Evolutionary conservation across 1,139 yeast genomes (phyloP).

Genomic region (Saccharomycopsis crataegensis): DNA sequence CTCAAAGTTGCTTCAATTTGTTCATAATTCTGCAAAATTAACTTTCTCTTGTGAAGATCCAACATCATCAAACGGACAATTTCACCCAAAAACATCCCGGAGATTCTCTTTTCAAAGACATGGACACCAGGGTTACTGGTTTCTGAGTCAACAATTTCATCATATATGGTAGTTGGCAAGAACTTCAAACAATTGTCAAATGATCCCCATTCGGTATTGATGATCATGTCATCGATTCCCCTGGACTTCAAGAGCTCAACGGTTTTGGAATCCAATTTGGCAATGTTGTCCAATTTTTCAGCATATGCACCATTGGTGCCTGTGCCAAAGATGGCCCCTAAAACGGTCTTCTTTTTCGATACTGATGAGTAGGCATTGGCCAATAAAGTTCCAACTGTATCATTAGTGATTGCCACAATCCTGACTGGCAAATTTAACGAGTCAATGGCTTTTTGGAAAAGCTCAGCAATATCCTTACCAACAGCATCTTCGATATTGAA

Average conservation of each 20-base stretch:
- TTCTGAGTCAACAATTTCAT: conserved; percentile 54
- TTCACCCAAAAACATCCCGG: conserved; percentile 94
- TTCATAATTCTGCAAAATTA: conserved; percentile 49
- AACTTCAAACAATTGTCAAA: conserved; percentile 72
- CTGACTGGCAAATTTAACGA: conserved; percentile 52
- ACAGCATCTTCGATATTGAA: conserved; percentile 79
- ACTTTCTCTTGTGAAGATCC: conserved; percentile 53
- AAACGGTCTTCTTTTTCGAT: conserved; percentile 35
- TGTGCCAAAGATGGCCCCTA: conserved; percentile 92
- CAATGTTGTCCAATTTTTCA: conserved; percentile 64
- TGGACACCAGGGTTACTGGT: conserved; percentile 86
- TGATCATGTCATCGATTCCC: conserved; percentile 67
- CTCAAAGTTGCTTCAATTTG: conserved; percentile 13
- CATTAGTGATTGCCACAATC: conserved; percentile 87
- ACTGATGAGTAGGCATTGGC: conserved; percentile 77
- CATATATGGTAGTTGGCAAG: conserved; percentile 73
- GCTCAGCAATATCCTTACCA: conserved; percentile 69
- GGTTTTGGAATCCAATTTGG: conserved; percentile 47
- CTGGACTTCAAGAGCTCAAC: conserved; percentile 35
- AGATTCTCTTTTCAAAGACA: conserved; percentile 85
- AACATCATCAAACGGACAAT: conserved; percentile 64
- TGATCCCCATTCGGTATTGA: conserved; percentile 97
- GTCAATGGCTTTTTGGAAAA: conserved; percentile 65
- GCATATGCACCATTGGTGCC: conserved; percentile 94
- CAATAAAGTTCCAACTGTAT: conserved; percentile 87